These are phyloP conservation scores for Haplosporangium gracile DNA, from an alignment of 192 early-diverging fungal species.

Conservation along the genomic window DNA sequence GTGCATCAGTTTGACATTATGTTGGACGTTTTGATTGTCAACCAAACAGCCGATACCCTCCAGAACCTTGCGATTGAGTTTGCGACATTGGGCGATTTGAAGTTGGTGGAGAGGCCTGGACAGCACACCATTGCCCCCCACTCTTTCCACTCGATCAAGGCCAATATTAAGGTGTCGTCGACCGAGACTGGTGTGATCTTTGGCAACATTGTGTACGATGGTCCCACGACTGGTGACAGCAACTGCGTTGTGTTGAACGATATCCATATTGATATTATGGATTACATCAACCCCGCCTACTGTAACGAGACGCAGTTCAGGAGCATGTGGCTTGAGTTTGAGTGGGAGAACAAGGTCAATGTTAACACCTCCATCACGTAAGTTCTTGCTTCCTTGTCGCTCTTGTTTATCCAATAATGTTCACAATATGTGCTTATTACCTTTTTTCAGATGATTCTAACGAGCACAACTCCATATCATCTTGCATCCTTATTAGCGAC, in stretches of 20 bases:
- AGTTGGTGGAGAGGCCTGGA: slow-evolving; percentile 94
- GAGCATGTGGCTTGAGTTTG: slow-evolving; percentile 99
- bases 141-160: slow-evolving; percentile 95
- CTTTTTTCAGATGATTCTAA: not conserved
- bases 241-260: slow-evolving; percentile 97
- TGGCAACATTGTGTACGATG: slow-evolving; percentile 99
- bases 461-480: not conserved
- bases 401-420: not conserved
- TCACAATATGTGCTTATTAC: not conserved
- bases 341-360: slow-evolving; percentile 99
- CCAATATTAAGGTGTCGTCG: slow-evolving; percentile 98
- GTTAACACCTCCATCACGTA: slow-evolving; percentile 94
- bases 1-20: slow-evolving; percentile 99
- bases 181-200: slow-evolving; percentile 99
- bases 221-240: slow-evolving; percentile 89
- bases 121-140: slow-evolving; percentile 91
- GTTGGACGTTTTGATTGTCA: slow-evolving; percentile 95
- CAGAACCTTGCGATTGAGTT: slow-evolving; percentile 99
- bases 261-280: slow-evolving; percentile 99
- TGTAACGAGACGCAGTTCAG: slow-evolving; percentile 97
- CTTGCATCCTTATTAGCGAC: slow-evolving; percentile 66
- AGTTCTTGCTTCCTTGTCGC: slow-evolving; percentile 17
- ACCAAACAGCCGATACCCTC: slow-evolving; percentile 94
- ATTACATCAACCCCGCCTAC: slow-evolving; percentile 94
- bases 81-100: slow-evolving; percentile 97